Base-by-base conservation (phyloP, 352 stramenopile genomes). In the Phytophthora melonis region DNA sequence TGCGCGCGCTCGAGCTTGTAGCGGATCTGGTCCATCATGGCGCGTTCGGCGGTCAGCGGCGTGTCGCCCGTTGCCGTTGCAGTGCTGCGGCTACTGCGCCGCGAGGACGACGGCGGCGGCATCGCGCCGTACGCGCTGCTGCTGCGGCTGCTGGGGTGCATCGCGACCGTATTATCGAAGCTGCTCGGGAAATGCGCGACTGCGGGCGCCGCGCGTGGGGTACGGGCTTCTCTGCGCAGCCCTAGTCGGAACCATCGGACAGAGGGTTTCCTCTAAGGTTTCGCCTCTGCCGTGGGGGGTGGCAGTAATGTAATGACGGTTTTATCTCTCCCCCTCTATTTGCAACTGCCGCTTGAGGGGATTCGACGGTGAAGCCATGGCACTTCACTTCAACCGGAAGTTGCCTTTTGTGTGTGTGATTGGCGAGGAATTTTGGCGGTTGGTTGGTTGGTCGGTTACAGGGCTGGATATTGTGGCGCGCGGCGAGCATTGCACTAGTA, bases 11-110 rank as follows among this genome's bases (percentile, higher is more conserved):
- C 86, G 21, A 93, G 80, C 70, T 92, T 93, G 39, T 71, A 79
- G 50, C 84, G 86, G 70, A 93, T 93, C 67, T 88, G 73, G 39
- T 91, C 81, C 81, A 93, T 91, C 84, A 90, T 90, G 34, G 70
- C 78, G 60, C 86, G 86, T 72, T 93, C 86, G 16, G 71, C 80
- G n/a, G 84, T 84, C 7, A 84, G 63, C n/a, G 78, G 78, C 41
- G 30, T 41, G 25, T 80, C 57, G 10, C 3, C 27, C 27, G 27
- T 32, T 32, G 27, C 27, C 27, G 27, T 32, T 32, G 27, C 27
- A 5, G 27, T 32, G 27, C 27, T 32, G 27, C 27, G 47, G 39
- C 55, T 63, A 14, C 43, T 50, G 8, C 59, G 73, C 16, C 65
- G 69, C 16, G 74, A 50, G 0, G 71, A 19, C 19, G 66, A 32